Evolutionary conservation across 2,329 filamentous ascomycete genomes (phyloP).

Genomic region (Canariomyces notabilis): DNA sequence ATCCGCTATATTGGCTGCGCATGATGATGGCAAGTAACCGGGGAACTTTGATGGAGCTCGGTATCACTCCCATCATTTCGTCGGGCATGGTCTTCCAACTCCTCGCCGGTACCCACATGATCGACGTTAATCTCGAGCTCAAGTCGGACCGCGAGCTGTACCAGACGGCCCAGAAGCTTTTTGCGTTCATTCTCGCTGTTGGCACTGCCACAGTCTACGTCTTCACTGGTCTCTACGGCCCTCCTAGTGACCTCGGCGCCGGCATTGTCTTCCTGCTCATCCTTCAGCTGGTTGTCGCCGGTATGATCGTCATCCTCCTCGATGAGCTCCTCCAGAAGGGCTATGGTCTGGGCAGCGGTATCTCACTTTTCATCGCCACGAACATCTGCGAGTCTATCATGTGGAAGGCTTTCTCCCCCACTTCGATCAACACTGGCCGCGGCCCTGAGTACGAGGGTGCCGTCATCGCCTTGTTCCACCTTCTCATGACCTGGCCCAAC

Average conservation of each 20-base stretch:
- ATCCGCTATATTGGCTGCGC: slow-evolving; percentile 98
- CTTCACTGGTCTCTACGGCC: slow-evolving; percentile 95
- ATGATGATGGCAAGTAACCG: slow-evolving; percentile 99
- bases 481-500: slow-evolving; percentile 97
- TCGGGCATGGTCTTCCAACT: slow-evolving; percentile 99
- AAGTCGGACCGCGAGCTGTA: slow-evolving; percentile 99
- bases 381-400: slow-evolving; percentile 99
- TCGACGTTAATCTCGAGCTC: slow-evolving; percentile 99
- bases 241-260: slow-evolving; percentile 91
- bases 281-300: slow-evolving; percentile 94
- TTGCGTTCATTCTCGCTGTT: slow-evolving; percentile 95
- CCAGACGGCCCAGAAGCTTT: slow-evolving; percentile 98
- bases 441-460: slow-evolving; percentile 98
- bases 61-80: slow-evolving; percentile 98
- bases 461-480: slow-evolving; percentile 95
- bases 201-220: slow-evolving; percentile 98
- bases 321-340: slow-evolving; percentile 99
- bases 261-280: slow-evolving; percentile 98
- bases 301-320: slow-evolving; percentile 97
- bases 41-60: slow-evolving; percentile 91
- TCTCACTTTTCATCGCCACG: slow-evolving; percentile 98
- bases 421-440: slow-evolving; percentile 98
- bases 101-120: slow-evolving; percentile 97
- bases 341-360: slow-evolving; percentile 96
- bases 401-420: slow-evolving; percentile 99